A percentile compares a stretch with the other conserved stretches of the same genome.
Evolutionary conservation across 2,329 filamentous ascomycete genomes (phyloP).

Genomic region (Sclerotinia subarctica): DNA sequence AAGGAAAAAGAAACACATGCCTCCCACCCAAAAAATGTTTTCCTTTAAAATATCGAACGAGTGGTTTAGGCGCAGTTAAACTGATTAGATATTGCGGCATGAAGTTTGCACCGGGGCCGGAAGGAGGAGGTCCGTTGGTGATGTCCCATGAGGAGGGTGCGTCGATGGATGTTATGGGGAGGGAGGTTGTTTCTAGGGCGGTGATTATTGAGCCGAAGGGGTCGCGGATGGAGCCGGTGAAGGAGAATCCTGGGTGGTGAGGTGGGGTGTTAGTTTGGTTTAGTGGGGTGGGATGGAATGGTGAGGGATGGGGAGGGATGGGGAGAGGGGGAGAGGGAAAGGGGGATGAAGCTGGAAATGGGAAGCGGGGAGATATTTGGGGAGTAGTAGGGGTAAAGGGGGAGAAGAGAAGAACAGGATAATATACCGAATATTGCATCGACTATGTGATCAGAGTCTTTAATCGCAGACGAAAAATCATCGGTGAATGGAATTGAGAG

Average conservation of each 20-base stretch:
- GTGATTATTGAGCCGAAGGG: constrained; percentile 82
- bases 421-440: constrained; percentile 84
- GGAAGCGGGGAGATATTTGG: constrained; percentile 9
- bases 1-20: constrained; percentile 42
- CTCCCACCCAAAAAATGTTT: constrained; percentile 89
- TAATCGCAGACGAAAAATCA: constrained; percentile 68
- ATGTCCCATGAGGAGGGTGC: constrained; percentile 95
- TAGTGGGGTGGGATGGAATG: neutral
- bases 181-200: constrained; percentile 66
- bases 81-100: constrained; percentile 79
- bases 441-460: constrained; percentile 72
- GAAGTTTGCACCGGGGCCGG: constrained; percentile 75
- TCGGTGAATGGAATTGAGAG: constrained; percentile 79
- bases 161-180: constrained; percentile 86
- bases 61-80: constrained; percentile 88
- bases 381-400: neutral
- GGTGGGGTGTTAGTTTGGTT: constrained; percentile 10
- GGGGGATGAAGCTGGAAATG: too few species aligned
- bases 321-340: neutral
- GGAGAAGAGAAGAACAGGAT: neutral
- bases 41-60: constrained; percentile 79
- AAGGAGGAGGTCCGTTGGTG: constrained; percentile 73
- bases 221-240: constrained; percentile 86
- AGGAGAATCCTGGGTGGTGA: constrained; percentile 69
- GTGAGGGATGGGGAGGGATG: neutral